Base-by-base conservation (phyloP, 805 yeast species). In the Lipomyces kockii region DNA sequence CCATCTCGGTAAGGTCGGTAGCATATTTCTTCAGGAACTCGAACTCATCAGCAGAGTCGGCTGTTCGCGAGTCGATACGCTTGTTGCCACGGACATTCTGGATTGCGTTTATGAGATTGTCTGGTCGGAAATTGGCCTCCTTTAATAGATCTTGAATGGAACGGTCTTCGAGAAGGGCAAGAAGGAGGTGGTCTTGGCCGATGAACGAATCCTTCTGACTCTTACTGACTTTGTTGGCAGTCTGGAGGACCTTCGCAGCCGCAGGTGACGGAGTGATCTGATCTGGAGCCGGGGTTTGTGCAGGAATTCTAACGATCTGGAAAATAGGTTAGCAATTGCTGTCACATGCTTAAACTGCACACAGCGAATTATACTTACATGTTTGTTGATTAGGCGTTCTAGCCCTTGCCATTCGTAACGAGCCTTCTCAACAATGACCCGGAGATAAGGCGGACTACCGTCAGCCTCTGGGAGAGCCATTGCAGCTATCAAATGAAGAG, bases 1-100 rank as follows among this genome's bases (percentile, higher is more conserved):
- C 99, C 78, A 87, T 87, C 74, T 91, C 96, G 1, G 99, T 95
- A 83, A 95, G 85, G 78, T 95, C 98, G 72, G 89, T 86, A 67
- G 98, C 97, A 78, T 95, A 95, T 78, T 95, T 95, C 68, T 85
- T 81, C 74, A 95, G 82, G 75, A 91, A 95, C 78, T 95, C 99
- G 71, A 85, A 87, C 69, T 89, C 84, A 62, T 89, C 86, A 14
- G 94, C 90, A 4, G 98, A 89, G 77, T 94, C 99, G 2, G 99
- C 98, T 72, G 88, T 89, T 76, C 97, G 86, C 1, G 97, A 89
- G 76, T 95, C 99, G 70, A 95, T 95, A 78, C 92, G 86, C 77
- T 91, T 93, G 76, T 85, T 89, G 37, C 98, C 99, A 78, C 99
- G 89, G 65, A 95, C 83, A 71, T 86, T 88, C 52, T 88, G 82